phyloP scores from a whole-genome alignment of 2,329 filamentous ascomycete genomes.

The Colletotrichum neosansevieriae region DNA sequence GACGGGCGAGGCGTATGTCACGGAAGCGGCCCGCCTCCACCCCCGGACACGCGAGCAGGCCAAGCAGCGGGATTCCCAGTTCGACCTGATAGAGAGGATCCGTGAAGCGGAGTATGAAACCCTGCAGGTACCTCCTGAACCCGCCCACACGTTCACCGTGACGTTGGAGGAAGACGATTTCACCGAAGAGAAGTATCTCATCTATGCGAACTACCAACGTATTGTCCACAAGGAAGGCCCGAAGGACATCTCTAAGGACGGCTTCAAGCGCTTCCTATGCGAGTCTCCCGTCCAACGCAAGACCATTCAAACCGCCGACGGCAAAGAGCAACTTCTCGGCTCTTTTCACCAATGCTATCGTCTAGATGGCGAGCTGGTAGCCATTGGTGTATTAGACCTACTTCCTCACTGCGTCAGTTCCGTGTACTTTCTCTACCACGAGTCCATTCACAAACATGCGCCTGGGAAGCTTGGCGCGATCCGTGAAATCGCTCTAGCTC shows the following conservation, averaged over 20 bases:
- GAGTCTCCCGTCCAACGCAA: conserved; percentile 71
- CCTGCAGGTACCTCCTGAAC: conserved; percentile 69
- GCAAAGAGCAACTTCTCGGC: conserved; percentile 69
- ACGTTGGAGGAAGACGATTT: conserved; percentile 78
- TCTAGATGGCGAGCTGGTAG: conserved; percentile 80
- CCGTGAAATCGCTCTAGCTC: conserved; percentile 77
- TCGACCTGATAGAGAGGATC: conserved; percentile 74
- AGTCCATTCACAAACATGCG: conserved; percentile 75
- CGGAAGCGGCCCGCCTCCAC: conserved; percentile 71
- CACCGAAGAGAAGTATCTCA: conserved; percentile 79
- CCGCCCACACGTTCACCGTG: conserved; percentile 76
- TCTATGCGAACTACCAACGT: conserved; percentile 82
- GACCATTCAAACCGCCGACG: conserved; percentile 58
- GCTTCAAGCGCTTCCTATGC: conserved; percentile 82
- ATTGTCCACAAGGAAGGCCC: conserved; percentile 77
- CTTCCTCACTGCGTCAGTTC: conserved; percentile 82
- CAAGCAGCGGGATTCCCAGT: conserved; percentile 73
- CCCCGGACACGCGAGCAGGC: conserved; percentile 76
- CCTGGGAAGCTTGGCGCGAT: conserved; percentile 83
- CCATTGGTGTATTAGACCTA: conserved; percentile 81
- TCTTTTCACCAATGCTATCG: conserved; percentile 88
- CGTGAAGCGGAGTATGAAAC: conserved; percentile 74
- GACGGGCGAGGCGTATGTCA: conserved; percentile 75
- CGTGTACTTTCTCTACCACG: conserved; percentile 87
- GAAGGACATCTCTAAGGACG: conserved; percentile 66